Conservation (phyloP, 257 asterid genomes). For the Ophiorrhiza pumila region DNA sequence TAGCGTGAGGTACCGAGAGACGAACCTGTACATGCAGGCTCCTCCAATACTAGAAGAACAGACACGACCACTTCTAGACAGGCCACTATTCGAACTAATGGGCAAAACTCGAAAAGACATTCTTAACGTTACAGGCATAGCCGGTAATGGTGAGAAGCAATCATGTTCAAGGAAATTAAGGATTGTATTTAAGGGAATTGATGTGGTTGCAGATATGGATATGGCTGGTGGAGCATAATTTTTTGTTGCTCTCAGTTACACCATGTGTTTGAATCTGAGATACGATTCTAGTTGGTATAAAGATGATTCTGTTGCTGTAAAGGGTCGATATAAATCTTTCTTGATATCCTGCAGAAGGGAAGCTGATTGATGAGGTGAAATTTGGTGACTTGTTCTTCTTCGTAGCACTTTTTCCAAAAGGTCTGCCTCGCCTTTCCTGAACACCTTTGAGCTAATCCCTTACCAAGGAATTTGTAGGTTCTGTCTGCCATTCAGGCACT, state of each 20-base stretch:
- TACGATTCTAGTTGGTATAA: neutral
- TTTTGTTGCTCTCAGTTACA: neutral
- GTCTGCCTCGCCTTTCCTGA: neutral
- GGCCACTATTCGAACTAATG: conserved; percentile 69
- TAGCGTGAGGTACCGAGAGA: conserved; percentile 70
- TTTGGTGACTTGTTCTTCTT: conserved; percentile 12
- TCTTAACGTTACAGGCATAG: conserved; percentile 71
- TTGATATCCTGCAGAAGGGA: neutral
- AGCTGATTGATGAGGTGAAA: conserved; percentile 11
- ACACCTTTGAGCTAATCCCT: neutral
- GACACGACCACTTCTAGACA: conserved; percentile 80
- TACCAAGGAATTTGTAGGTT: neutral
- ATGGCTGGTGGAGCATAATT: conserved; percentile 80
- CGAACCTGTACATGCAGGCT: conserved; percentile 90
- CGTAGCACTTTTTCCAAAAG: conserved; percentile 3
- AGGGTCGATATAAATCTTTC: conserved; percentile 3
- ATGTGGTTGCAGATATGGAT: conserved; percentile 62
- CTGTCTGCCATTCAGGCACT: neutral
- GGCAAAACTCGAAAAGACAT: conserved; percentile 52
- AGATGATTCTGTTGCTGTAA: neutral
- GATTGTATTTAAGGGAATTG: conserved; percentile 61
- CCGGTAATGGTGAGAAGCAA: conserved; percentile 82
- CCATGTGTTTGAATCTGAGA: neutral
- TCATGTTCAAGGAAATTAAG: conserved; percentile 81
- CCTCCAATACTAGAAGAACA: conserved; percentile 90